phyloP scores from a whole-genome alignment of 1,284 basidiomycete genomes.

The Heterobasidion parviporum region DNA sequence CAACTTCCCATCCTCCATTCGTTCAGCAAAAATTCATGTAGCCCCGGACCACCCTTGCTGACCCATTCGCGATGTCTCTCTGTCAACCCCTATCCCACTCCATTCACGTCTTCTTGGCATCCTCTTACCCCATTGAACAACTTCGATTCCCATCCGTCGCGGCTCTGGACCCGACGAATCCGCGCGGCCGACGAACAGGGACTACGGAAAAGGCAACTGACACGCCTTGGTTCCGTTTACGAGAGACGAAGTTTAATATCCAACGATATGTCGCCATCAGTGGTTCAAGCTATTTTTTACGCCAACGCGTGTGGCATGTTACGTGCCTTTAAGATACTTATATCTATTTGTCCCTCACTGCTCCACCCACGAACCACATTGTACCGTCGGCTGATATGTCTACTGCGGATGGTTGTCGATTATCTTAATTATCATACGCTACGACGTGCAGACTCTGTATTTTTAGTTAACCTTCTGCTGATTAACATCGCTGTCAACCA shows the following conservation, averaged over 20 bases:
- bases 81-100: background rate
- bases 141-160: background rate
- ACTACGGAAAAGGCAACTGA: background rate
- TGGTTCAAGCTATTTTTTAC: background rate
- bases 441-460: too few species aligned
- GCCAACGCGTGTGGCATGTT: too few species aligned
- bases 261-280: background rate
- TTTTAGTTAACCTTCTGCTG: too few species aligned
- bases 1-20: slow-evolving; percentile 11
- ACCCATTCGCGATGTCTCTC: background rate
- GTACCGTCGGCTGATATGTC: too few species aligned
- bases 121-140: background rate
- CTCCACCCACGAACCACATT: too few species aligned
- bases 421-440: too few species aligned
- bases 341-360: too few species aligned
- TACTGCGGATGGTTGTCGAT: too few species aligned
- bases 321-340: too few species aligned
- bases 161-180: background rate
- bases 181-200: background rate
- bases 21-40: background rate
- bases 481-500: too few species aligned
- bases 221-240: background rate
- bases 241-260: background rate
- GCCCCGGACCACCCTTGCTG: background rate
- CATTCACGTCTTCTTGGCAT: background rate